phyloP scores from a whole-genome alignment of 345 rosid species.

The Arabidopsis arenosa region DNA sequence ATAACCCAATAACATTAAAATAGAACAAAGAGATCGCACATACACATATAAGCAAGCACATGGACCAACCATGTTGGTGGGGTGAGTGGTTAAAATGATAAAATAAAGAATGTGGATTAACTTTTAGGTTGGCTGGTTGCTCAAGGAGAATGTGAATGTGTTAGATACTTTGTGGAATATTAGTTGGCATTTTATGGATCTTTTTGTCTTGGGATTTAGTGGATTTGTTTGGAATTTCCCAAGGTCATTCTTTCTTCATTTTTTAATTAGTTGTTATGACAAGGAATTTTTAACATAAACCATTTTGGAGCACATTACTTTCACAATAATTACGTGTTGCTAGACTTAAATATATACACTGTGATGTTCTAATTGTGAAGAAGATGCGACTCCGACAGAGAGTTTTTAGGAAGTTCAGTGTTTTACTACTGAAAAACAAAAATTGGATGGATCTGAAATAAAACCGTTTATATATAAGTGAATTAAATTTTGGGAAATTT shows the following conservation, averaged over 20 bases:
- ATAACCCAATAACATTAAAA: not conserved
- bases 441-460: not conserved
- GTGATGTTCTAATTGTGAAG: not conserved
- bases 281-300: not conserved
- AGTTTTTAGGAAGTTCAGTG: not conserved
- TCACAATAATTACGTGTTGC: not conserved
- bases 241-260: not conserved
- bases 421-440: constrained; percentile 3
- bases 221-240: constrained; percentile 52
- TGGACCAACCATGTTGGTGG: constrained; percentile 36
- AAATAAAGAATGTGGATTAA: constrained; percentile 32
- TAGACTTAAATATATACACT: not conserved
- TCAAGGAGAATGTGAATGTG: constrained; percentile 46
- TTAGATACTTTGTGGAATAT: constrained; percentile 38
- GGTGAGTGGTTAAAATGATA: constrained; percentile 39
- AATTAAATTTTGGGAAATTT: not conserved
- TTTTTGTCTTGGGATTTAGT: constrained; percentile 59
- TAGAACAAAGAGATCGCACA: constrained; percentile 10
- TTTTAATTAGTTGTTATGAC: constrained; percentile 3
- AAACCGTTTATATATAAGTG: not conserved
- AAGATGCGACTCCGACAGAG: not conserved
- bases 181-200: constrained; percentile 66
- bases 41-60: constrained; percentile 24
- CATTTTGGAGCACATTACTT: not conserved
- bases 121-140: constrained; percentile 52